phyloP scores from a whole-genome alignment of 2,329 filamentous ascomycete species.

The Curvularia eragrostidis region DNA sequence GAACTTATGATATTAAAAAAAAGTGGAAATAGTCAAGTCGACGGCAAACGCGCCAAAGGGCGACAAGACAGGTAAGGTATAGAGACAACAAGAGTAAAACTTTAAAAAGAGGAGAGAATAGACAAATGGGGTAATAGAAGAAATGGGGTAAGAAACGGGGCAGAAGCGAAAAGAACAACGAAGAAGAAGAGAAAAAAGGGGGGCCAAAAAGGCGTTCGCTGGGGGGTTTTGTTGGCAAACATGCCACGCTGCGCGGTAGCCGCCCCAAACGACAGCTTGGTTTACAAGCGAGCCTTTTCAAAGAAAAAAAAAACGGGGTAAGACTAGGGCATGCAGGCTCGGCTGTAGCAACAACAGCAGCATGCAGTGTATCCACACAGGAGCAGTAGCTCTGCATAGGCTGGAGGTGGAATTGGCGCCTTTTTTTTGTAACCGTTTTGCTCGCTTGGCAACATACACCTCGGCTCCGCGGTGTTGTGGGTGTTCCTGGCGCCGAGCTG shows the following conservation, averaged over 20 bases:
- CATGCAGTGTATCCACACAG: constrained; percentile 27
- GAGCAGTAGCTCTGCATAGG: constrained; percentile 21
- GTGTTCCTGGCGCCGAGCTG: neutral
- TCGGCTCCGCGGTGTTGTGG: constrained; percentile 4
- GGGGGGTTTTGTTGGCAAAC: neutral
- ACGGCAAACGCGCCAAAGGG: constrained; percentile 2
- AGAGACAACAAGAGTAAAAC: neutral
- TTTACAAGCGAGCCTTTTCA: neutral
- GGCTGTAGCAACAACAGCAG: constrained; percentile 26
- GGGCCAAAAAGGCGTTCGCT: constrained; percentile 3
- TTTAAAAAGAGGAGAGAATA: neutral
- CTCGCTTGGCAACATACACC: constrained; percentile 28
- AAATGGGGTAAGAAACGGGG: neutral
- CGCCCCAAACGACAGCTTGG: constrained; percentile 23
- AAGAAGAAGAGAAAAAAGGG: no score
- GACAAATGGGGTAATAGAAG: no score
- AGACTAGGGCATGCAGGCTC: neutral
- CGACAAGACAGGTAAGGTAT: neutral
- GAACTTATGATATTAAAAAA: no score
- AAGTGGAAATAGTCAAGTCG: no score
- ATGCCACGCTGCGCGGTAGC: constrained; percentile 18
- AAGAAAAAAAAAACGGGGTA: neutral
- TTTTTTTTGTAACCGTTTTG: neutral
- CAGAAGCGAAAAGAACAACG: neutral
- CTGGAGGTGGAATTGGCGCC: no score